Evolutionary conservation across 2,329 filamentous ascomycete genomes (phyloP), one percentile per base, ranked within the genome.

Genomic region (Exophiala sp.): DNA sequence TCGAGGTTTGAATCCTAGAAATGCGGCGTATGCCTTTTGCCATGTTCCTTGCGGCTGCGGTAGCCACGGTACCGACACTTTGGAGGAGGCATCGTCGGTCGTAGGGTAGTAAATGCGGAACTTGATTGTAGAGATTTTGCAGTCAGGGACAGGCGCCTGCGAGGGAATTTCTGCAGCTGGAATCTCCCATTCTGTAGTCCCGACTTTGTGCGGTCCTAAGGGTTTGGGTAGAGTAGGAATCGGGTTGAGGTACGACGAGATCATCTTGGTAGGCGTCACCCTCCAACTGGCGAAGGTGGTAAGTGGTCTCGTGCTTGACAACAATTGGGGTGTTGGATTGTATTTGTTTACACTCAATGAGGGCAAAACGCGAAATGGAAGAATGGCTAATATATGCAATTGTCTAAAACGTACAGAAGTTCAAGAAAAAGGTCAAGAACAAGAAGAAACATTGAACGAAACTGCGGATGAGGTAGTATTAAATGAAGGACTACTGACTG

Each of bases 71-170:
- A 90, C 86, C 8, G 76, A 77, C 63, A 81, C 77, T 47, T 71
- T 70, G n/a, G 69, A 68, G 6, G 63, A 61, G 7, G 67, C 68
- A 42, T 67, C 65, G 12, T 72, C 65, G 6, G 60, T 72, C 18
- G 86, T 85, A 1, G 90, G 90, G 67, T 95, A 95, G 72, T 89
- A 95, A 54, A 95, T 78, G 58, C 90, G 83, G 69, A 89, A 94
- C 52, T 88, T 85, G 21, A 95, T 77, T 1, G 90, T 95, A 16
- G 83, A 75, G 42, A 91, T 83, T 6, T 77, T 73, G 5, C 82
- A 81, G 6, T 75, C 69, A 3, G 78, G 73, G 18, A 79, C 75
- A 0, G 84, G 81, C 24, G 78, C 75, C 1, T 71, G 67, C 2
- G 68, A 69, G 32, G 71, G 64, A 12, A 82, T 68, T 35, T 80